Conservation (phyloP, 768 basidiomycete genomes). For the Guyanaporus albipodus region DNA sequence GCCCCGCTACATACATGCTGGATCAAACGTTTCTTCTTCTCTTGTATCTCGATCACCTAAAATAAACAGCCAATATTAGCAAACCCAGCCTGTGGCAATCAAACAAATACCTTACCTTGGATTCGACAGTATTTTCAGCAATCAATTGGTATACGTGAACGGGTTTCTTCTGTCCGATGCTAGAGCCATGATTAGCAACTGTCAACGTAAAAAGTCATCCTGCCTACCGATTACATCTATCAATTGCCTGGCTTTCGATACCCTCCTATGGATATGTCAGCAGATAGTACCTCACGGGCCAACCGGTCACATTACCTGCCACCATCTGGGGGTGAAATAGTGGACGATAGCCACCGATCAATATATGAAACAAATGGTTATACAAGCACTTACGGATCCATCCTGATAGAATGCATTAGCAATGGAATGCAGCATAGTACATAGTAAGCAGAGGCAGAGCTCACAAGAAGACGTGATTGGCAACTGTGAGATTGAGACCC, state of each 20-base stretch:
- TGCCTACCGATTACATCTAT: slow-evolving; percentile 64
- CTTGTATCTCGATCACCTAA: slow-evolving; percentile 80
- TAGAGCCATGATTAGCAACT: slow-evolving; percentile 14
- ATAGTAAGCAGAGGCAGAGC: slow-evolving; percentile 22
- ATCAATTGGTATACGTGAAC: slow-evolving; percentile 90
- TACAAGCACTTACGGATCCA: slow-evolving; percentile 68
- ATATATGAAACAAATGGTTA: slow-evolving; percentile 2
- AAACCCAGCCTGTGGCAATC: neutral
- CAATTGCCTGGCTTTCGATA: slow-evolving; percentile 82
- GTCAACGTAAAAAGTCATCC: neutral
- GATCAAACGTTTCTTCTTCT: slow-evolving; percentile 75
- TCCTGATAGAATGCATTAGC: slow-evolving; percentile 38
- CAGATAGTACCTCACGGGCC: neutral
- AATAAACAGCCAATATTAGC: neutral
- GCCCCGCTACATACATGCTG: slow-evolving; percentile 49
- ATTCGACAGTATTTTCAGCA: slow-evolving; percentile 85
- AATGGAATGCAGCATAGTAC: neutral
- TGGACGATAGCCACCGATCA: slow-evolving; percentile 8
- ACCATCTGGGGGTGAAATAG: slow-evolving; percentile 50
- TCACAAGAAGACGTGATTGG: slow-evolving; percentile 82
- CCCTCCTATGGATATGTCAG: slow-evolving; percentile 49
- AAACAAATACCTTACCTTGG: slow-evolving; percentile 50
- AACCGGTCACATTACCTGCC: slow-evolving; percentile 47
- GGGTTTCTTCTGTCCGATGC: slow-evolving; percentile 77
- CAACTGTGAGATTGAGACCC: slow-evolving; percentile 84